Percentiles rank a stretch among this genome's conserved stretches.
phyloP scores from a whole-genome alignment of 176 grass and related monocot species.

The Aegilops longissima region DNA sequence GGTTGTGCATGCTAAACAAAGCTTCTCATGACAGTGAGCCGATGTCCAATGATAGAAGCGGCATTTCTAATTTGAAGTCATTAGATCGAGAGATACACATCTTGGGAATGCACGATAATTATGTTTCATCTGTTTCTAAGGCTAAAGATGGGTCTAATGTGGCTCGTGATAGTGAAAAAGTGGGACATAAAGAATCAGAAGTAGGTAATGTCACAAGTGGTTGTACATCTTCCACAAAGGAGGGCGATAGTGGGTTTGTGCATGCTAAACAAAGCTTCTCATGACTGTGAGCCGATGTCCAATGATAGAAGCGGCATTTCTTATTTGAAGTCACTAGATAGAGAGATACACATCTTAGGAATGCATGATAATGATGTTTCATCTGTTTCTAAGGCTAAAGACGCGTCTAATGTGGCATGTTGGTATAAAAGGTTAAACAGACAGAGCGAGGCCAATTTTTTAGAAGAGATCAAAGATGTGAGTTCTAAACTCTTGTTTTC shows the following conservation, averaged over 20 bases:
- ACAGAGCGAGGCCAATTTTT: not conserved
- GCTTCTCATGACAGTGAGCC: not conserved
- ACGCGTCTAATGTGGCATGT: conserved; percentile 16
- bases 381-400: conserved; percentile 27
- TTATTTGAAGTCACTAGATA: not conserved
- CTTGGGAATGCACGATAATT: conserved; percentile 1
- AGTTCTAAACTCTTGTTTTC: not conserved
- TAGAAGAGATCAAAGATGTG: conserved; percentile 8
- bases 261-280: conserved; percentile 1
- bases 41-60: not conserved
- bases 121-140: conserved; percentile 29
- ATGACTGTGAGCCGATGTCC: conserved; percentile 2
- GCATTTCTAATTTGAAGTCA: not conserved
- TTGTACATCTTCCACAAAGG: conserved; percentile 15
- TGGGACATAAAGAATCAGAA: not conserved
- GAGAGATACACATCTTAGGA: not conserved
- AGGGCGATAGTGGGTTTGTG: conserved; percentile 24
- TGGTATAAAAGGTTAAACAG: conserved; percentile 41
- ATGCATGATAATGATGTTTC: conserved; percentile 27
- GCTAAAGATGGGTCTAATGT: conserved; percentile 28
- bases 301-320: not conserved
- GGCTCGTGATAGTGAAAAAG: not conserved
- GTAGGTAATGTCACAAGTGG: not conserved
- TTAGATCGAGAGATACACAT: not conserved
- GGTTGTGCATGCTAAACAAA: conserved; percentile 10